phyloP scores from a whole-genome alignment of 2,329 filamentous ascomycete genomes.

The Rutstroemia sp. region DNA sequence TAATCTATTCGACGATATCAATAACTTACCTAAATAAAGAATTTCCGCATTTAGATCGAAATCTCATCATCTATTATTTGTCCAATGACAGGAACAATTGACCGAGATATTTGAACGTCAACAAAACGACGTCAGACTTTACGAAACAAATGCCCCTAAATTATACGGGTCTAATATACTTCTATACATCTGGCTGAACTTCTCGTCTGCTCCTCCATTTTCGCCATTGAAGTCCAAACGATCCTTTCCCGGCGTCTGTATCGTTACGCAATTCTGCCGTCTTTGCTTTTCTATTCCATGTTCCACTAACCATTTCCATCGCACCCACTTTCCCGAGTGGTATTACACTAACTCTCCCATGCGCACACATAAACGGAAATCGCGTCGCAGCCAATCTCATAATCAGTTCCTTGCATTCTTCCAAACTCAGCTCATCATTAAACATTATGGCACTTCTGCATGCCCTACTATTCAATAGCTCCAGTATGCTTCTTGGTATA shows the following conservation, averaged over 20 bases:
- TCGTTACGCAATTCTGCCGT: no score
- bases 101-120: no score
- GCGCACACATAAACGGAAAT: constrained; percentile 79
- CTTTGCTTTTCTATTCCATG: background rate
- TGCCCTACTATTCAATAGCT: constrained; percentile 67
- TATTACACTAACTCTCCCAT: constrained; percentile 63
- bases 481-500: constrained; percentile 69
- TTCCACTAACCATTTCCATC: background rate
- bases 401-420: constrained; percentile 54
- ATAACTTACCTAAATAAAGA: no score
- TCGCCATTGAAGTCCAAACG: background rate
- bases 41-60: no score
- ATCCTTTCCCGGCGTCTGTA: no score
- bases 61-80: no score
- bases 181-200: no score
- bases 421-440: constrained; percentile 56
- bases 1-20: no score
- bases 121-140: no score
- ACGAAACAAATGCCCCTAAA: no score
- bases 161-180: no score
- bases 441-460: constrained; percentile 83
- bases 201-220: background rate
- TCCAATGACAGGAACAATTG: no score
- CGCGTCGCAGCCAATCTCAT: constrained; percentile 49
- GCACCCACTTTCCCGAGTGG: constrained; percentile 46